Base-by-base conservation (phyloP, 78 protist genomes). In the Mantamonas sphyraenae region DNA sequence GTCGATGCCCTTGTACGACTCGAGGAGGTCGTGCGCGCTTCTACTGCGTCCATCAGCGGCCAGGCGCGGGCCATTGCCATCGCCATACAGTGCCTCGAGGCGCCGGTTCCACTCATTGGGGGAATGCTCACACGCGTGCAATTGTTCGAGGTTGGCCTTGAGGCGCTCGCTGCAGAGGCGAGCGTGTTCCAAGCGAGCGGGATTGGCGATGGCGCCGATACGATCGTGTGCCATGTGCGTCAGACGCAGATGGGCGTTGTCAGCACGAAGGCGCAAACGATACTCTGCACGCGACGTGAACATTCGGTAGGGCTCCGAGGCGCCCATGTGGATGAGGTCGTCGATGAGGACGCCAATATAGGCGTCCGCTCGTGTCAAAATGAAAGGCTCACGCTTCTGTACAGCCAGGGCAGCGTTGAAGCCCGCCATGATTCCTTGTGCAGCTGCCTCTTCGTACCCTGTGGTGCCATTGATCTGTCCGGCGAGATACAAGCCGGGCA, bases 401-500 rank as follows among this genome's bases (percentile, higher is more conserved):
- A 24, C 28, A 12, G 56, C 12, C 0, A 74, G 82, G 14, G 81
- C 92, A 0, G 98, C 98, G 61, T 93, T 93, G 55, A 80, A 42
- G 8, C 98, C 98, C 0, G 98, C 98, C 7, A 84, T 34, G 19
- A 87, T 14, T 34, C 95, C 94, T 51, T 28, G 39, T 2, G 59
- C 73, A 20, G 73, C 77, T 0, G 83, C 83, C 77, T 72, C 83
- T 40, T 75, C 84, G 34, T 85, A 89, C 3, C 98, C 98, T 2
- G 96, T 91, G 0, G 95, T 89, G 30, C 98, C 96, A 76, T 89
- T 91, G 73, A 94, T 89, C 68, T 94, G 98, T 2, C 95, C 97
- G 1, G 95, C 95, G 3, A 94, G 83, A 66, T 55, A 89, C 0
- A 91, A 77, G 22, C 92, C 90, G 9, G 20, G 10, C 1, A 93